phyloP scores from a whole-genome alignment of 106 monocot species.

The Dactylorhiza incarnata region DNA sequence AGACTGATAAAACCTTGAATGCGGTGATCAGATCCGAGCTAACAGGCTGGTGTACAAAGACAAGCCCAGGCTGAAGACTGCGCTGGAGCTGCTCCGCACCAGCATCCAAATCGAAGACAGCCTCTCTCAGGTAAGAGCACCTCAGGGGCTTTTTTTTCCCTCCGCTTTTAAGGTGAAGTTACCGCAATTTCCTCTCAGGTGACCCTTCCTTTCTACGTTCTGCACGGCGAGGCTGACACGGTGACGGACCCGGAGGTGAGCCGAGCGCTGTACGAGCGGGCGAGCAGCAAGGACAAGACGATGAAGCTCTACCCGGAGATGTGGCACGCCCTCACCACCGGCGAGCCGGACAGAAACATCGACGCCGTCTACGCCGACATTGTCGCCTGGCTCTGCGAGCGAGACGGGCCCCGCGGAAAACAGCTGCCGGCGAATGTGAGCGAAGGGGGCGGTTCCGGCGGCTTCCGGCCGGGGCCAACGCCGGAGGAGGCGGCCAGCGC shows the following conservation, averaged over 20 bases:
- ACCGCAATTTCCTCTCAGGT: slow-evolving; percentile 26
- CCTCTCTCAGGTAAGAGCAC: slow-evolving; percentile 40
- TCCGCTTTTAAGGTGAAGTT: too few relatives aligned
- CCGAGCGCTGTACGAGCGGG: slow-evolving; percentile 58
- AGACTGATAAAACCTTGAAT: too few relatives aligned
- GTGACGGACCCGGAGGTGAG: slow-evolving; percentile 98
- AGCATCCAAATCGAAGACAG: slow-evolving; percentile 69
- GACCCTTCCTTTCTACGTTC: slow-evolving; percentile 68
- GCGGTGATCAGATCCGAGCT: slow-evolving; percentile 45
- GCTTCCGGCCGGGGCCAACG: background rate
- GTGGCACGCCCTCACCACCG: slow-evolving; percentile 97
- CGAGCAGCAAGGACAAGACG: slow-evolving; percentile 72
- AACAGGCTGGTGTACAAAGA: slow-evolving; percentile 92
- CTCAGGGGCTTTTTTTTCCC: too few relatives aligned
- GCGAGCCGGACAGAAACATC: slow-evolving; percentile 82
- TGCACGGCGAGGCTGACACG: slow-evolving; percentile 83
- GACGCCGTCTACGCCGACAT: slow-evolving; percentile 72
- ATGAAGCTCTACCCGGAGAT: slow-evolving; percentile 90
- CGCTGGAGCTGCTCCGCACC: slow-evolving; percentile 78
- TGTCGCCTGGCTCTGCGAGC: slow-evolving; percentile 57
- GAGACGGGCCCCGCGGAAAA: background rate
- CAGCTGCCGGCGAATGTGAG: background rate
- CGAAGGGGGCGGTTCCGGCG: background rate
- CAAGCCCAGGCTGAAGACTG: slow-evolving; percentile 92
- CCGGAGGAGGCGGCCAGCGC: too few relatives aligned